A percentile compares a stretch with the other conserved stretches of the same genome.
phyloP scores from a whole-genome alignment of 1,139 yeast genomes.

The Zygoascus sp. region DNA sequence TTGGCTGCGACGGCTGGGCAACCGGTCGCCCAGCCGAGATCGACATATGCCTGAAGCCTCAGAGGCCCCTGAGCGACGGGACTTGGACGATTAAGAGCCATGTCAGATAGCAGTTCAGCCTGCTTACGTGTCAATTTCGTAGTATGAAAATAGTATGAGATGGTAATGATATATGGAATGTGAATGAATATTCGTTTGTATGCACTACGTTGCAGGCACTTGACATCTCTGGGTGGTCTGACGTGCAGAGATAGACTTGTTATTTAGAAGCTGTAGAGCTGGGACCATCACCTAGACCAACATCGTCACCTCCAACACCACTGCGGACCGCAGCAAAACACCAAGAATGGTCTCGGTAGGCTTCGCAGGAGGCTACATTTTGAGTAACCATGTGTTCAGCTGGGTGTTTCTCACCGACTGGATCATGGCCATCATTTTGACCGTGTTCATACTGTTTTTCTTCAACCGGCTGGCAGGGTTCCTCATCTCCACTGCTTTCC shows the following conservation, averaged over 20 bases:
- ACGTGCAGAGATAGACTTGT: too few species aligned
- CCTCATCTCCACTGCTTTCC: constrained; percentile 47
- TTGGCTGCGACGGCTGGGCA: constrained; percentile 4
- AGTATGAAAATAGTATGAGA: not conserved
- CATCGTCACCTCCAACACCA: not conserved
- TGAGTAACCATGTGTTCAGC: constrained; percentile 44
- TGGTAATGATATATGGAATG: not conserved
- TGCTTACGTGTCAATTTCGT: not conserved
- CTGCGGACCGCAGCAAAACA: not conserved
- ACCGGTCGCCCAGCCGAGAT: constrained; percentile 9
- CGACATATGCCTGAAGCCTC: not conserved
- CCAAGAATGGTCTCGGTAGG: constrained; percentile 5
- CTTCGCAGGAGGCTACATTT: constrained; percentile 16
- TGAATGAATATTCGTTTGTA: too few species aligned
- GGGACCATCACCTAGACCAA: not conserved
- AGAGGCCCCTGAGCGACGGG: not conserved
- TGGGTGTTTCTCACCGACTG: constrained; percentile 87
- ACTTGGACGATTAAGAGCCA: not conserved
- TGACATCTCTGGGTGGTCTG: too few species aligned
- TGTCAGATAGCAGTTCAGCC: not conserved
- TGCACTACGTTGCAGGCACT: too few species aligned
- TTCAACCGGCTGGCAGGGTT: constrained; percentile 72
- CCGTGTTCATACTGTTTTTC: constrained; percentile 65
- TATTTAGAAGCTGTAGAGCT: not conserved
- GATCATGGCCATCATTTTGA: constrained; percentile 61